These are phyloP conservation scores for Paraurostyla sp. DNA, from an alignment of 73 alveolate genomes.

Conservation along the genomic window DNA sequence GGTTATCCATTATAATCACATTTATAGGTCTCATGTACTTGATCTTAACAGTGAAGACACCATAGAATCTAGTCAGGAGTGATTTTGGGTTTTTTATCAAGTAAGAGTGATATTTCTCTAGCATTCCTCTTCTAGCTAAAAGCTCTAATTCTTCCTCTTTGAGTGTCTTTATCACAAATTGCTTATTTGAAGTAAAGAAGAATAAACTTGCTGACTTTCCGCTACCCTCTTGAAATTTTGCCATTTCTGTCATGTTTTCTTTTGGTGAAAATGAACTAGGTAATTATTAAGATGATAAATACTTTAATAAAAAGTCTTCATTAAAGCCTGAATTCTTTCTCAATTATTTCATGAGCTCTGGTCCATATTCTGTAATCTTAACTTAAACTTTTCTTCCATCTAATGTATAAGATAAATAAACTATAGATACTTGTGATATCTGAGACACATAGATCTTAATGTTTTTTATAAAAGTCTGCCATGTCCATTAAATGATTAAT, in stretches of 20 bases:
- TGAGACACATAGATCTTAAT: conserved; percentile 15
- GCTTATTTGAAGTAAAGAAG: conserved; percentile 63
- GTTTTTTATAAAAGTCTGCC: conserved; percentile 2
- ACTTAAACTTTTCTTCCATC: conserved; percentile 40
- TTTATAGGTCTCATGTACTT: conserved; percentile 38
- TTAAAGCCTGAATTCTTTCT: conserved; percentile 38
- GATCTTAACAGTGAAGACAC: conserved; percentile 53
- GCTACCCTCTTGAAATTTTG: conserved; percentile 62
- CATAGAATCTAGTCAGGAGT: conserved; percentile 57
- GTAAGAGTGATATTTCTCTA: conserved; percentile 52
- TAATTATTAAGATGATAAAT: neutral
- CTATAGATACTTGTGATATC: conserved; percentile 44
- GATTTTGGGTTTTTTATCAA: conserved; percentile 1
- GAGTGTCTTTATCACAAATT: conserved; percentile 66
- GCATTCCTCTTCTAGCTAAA: conserved; percentile 2
- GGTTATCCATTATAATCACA: conserved; percentile 65
- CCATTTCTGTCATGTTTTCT: conserved; percentile 51
- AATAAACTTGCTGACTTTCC: conserved; percentile 68
- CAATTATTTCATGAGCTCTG: conserved; percentile 1
- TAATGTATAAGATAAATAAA: neutral
- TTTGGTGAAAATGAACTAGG: conserved; percentile 62
- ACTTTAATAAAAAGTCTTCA: conserved; percentile 35
- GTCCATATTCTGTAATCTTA: conserved; percentile 53
- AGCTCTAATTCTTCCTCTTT: conserved; percentile 40
- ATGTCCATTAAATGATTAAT: conserved; percentile 39